These are phyloP conservation scores for Aureobasidium subglaciale DNA, from an alignment of 2,329 filamentous ascomycete species.

Conservation along the genomic window DNA sequence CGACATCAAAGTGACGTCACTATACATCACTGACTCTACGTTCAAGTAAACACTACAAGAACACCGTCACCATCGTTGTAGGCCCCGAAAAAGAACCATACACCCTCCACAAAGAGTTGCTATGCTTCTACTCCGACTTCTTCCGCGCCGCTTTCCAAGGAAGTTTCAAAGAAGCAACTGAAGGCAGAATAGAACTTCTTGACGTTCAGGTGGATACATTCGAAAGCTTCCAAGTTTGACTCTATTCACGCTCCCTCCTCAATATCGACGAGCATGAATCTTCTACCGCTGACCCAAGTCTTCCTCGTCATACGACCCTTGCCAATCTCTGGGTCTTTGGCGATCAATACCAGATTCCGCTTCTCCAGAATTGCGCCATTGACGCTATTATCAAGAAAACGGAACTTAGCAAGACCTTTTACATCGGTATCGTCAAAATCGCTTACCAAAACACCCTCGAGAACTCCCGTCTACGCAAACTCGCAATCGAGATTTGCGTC, in stretches of 20 bases:
- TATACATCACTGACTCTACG: neutral
- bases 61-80: neutral
- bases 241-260: slow-evolving; percentile 5
- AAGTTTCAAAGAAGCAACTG: slow-evolving; percentile 11
- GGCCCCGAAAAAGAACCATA: neutral
- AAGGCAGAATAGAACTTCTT: slow-evolving; percentile 14
- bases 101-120: slow-evolving; percentile 16
- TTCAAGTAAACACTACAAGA: neutral
- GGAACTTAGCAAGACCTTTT: no score
- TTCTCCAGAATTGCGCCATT: slow-evolving; percentile 16
- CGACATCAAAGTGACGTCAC: no score
- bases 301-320: no score
- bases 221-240: slow-evolving; percentile 15
- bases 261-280: no score
- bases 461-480: slow-evolving; percentile 1
- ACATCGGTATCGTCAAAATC: neutral
- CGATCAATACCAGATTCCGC: slow-evolving; percentile 15
- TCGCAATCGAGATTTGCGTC: slow-evolving; percentile 13
- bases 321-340: slow-evolving; percentile 16
- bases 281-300: neutral
- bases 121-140: slow-evolving; percentile 19
- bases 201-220: slow-evolving; percentile 16
- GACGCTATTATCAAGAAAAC: neutral
- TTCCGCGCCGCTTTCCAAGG: slow-evolving; percentile 18
- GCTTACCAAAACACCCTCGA: slow-evolving; percentile 14